Evolutionary conservation across 148 eudicot genomes (phyloP).

Genomic region (Rhododendron mucronatum): DNA sequence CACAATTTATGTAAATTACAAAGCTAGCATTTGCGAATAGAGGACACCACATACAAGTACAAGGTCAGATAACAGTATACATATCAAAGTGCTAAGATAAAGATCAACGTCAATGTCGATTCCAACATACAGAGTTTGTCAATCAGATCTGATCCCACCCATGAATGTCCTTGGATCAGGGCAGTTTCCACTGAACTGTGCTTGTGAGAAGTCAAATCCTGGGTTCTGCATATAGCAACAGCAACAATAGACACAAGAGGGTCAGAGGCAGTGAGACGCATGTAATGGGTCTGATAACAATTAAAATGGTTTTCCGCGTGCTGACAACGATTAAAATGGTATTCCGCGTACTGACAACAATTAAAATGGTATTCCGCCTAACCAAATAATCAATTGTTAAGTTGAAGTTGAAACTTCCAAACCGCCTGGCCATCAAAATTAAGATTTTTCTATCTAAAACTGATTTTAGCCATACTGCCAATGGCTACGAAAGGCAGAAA

Average conservation of each 20-base stretch:
- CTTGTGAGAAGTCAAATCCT: slow-evolving; percentile 95
- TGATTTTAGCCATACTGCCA: background rate
- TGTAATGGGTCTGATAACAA: background rate
- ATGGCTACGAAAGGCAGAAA: background rate
- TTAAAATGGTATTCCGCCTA: background rate
- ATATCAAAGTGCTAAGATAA: background rate
- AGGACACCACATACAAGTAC: background rate
- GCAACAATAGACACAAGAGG: background rate
- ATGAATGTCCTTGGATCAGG: slow-evolving; percentile 97
- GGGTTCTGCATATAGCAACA: slow-evolving; percentile 66
- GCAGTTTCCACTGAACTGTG: slow-evolving; percentile 81
- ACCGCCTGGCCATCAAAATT: background rate
- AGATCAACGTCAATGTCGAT: slow-evolving; percentile 7
- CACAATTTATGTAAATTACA: background rate
- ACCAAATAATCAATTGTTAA: background rate
- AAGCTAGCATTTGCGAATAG: background rate
- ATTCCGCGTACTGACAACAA: background rate
- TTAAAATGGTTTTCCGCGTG: background rate
- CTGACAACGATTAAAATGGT: background rate
- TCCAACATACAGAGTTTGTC: slow-evolving; percentile 2
- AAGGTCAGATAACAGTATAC: background rate
- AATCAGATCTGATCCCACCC: slow-evolving; percentile 68
- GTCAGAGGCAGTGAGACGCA: background rate
- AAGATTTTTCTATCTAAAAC: background rate
- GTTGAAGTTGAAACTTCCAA: background rate